A percentile compares a stretch with the other conserved stretches of the same genome.
Conservation (phyloP, 1,284 basidiomycete genomes). For the Moesziomyces antarcticus region DNA sequence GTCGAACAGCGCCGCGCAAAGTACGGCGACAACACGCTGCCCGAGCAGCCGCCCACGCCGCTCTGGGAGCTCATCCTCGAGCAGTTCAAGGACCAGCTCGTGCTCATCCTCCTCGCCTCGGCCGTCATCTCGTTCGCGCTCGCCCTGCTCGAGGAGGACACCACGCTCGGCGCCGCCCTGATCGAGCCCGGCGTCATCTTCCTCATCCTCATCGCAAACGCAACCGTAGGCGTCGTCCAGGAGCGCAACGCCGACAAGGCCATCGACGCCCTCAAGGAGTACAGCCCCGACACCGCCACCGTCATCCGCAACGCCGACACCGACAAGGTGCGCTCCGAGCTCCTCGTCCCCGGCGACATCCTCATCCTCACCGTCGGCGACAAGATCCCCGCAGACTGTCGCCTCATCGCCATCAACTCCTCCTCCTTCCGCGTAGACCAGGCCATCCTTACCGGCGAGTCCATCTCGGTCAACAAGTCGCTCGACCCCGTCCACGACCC, state of each 20-base stretch:
- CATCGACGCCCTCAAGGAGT: constrained; percentile 66
- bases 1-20: constrained; percentile 40
- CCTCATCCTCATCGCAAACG: constrained; percentile 66
- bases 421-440: constrained; percentile 65
- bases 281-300: constrained; percentile 62
- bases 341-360: constrained; percentile 66
- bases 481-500: constrained; percentile 50
- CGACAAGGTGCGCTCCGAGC: constrained; percentile 49
- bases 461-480: constrained; percentile 62
- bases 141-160: constrained; percentile 62
- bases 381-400: constrained; percentile 66
- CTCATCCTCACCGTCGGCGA: constrained; percentile 64
- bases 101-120: constrained; percentile 65
- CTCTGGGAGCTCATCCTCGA: constrained; percentile 93
- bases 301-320: constrained; percentile 58
- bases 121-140: constrained; percentile 66
- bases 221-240: constrained; percentile 66
- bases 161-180: constrained; percentile 61
- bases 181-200: constrained; percentile 67
- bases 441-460: constrained; percentile 67
- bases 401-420: constrained; percentile 62
- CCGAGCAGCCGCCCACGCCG: constrained; percentile 88
- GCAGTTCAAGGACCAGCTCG: constrained; percentile 78
- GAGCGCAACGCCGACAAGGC: constrained; percentile 67
- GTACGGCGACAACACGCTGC: constrained; percentile 71